These are phyloP conservation scores for Guadua angustifolia DNA, from an alignment of 176 grass and related monocot species.

Conservation along the genomic window DNA sequence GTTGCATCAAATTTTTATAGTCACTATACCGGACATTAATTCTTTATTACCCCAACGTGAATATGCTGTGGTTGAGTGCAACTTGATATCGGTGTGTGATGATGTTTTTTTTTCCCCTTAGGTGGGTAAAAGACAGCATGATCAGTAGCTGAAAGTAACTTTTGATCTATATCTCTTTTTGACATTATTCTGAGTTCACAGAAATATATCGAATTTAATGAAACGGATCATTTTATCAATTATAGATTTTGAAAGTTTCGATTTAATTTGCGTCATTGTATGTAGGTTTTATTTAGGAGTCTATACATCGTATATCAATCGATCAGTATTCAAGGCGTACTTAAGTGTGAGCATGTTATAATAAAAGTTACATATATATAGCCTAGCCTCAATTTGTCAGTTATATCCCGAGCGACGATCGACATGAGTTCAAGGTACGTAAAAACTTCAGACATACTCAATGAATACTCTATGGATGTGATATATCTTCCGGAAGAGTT, in stretches of 20 bases:
- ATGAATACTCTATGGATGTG: neutral
- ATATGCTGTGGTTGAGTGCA: constrained; percentile 15
- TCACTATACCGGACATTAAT: constrained; percentile 13
- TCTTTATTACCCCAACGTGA: neutral
- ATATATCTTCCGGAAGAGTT: neutral
- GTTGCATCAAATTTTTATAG: constrained; percentile 48
- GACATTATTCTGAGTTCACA: neutral
- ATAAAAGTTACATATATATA: neutral
- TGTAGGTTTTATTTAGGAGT: neutral
- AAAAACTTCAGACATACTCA: neutral
- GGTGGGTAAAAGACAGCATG: neutral
- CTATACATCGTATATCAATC: neutral
- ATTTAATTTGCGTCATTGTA: neutral
- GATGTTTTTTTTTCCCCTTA: neutral
- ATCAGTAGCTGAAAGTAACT: neutral
- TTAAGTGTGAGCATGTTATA: neutral
- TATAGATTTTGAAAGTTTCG: neutral
- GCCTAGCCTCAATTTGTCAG: neutral
- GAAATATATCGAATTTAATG: neutral
- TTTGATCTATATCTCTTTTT: neutral
- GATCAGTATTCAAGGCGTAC: neutral
- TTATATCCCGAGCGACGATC: neutral
- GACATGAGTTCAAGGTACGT: neutral
- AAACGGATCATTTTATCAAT: neutral
- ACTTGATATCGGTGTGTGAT: constrained; percentile 2